These are phyloP conservation scores for Alternaria metachromatica DNA, from an alignment of 2,329 filamentous ascomycete genomes.

Conservation along the genomic window DNA sequence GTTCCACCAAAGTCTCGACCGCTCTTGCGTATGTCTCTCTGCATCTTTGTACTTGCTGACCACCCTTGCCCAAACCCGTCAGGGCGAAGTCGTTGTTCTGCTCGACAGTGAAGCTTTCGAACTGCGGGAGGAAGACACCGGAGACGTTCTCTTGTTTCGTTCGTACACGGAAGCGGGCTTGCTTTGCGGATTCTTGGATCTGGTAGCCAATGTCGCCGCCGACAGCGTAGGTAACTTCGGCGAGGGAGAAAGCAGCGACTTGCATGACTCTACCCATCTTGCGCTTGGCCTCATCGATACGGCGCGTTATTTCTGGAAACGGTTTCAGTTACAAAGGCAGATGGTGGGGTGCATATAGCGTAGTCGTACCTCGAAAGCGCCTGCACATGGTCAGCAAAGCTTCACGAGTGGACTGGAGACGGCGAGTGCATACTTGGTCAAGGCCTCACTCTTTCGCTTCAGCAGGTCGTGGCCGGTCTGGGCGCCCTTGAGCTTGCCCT, in stretches of 20 bases:
- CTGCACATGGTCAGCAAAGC: conserved; percentile 54
- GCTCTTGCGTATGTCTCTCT: conserved; percentile 95
- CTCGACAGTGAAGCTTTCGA: conserved; percentile 88
- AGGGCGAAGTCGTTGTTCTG: conserved; percentile 94
- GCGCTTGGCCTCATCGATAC: conserved; percentile 98
- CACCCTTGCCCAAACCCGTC: conserved; percentile 94
- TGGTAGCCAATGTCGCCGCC: conserved; percentile 95
- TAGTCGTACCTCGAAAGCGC: conserved; percentile 79
- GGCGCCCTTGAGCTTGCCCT: conserved; percentile 89
- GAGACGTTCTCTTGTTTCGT: conserved; percentile 99
- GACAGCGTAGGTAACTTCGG: conserved; percentile 96
- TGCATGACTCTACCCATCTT: conserved; percentile 99
- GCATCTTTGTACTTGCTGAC: conserved; percentile 94
- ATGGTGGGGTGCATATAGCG: conserved; percentile 10
- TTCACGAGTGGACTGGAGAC: conserved; percentile 3
- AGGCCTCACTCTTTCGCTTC: conserved; percentile 96
- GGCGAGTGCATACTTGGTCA: conserved; percentile 78
- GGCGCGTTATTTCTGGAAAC: conserved; percentile 79
- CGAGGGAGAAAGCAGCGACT: conserved; percentile 95
- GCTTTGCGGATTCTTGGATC: conserved; percentile 93
- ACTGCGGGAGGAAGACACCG: conserved; percentile 90
- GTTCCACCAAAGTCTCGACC: conserved; percentile 92
- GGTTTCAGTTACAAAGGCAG: conserved; percentile 32
- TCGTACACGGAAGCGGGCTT: conserved; percentile 88
- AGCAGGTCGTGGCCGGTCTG: conserved; percentile 85